These are phyloP conservation scores for Hydnum rufescens DNA, from an alignment of 768 basidiomycete genomes.

Conservation along the genomic window DNA sequence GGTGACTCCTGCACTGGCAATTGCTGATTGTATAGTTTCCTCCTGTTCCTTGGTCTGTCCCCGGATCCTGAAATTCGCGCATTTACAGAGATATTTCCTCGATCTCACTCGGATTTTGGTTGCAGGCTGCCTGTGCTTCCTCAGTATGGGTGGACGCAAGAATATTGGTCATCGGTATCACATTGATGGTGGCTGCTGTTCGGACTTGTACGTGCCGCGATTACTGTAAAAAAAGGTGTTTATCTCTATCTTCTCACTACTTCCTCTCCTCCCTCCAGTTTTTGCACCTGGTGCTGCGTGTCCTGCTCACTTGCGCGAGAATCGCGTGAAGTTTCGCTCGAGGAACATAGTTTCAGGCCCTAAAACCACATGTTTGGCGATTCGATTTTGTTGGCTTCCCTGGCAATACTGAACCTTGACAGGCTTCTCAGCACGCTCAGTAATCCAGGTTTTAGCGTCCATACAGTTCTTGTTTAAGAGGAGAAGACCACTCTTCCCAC, in stretches of 20 bases:
- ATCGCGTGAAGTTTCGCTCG: constrained; percentile 5
- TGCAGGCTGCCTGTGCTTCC: constrained; percentile 11
- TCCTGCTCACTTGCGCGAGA: constrained; percentile 9
- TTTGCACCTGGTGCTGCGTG: constrained; percentile 1
- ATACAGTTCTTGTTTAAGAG: constrained; percentile 86
- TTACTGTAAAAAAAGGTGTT: not conserved
- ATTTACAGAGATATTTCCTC: too few species aligned
- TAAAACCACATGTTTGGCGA: too few species aligned
- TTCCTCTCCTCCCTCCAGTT: not conserved
- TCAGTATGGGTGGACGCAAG: not conserved
- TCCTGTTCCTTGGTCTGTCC: too few species aligned
- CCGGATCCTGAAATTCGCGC: too few species aligned
- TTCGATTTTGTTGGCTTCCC: too few species aligned
- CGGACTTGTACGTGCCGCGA: not conserved
- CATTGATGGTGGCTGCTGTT: not conserved
- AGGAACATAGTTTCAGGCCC: constrained; percentile 6
- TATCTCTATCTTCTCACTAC: not conserved
- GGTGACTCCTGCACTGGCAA: too few species aligned
- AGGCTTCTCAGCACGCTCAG: constrained; percentile 74
- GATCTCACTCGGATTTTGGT: too few species aligned
- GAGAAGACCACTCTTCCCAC: constrained; percentile 93
- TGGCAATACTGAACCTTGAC: too few species aligned
- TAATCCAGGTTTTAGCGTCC: constrained; percentile 74
- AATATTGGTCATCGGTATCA: not conserved
- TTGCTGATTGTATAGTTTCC: too few species aligned